phyloP scores from a whole-genome alignment of 495 filamentous ascomycete genomes.

The Daldinia caldariorum region DNA sequence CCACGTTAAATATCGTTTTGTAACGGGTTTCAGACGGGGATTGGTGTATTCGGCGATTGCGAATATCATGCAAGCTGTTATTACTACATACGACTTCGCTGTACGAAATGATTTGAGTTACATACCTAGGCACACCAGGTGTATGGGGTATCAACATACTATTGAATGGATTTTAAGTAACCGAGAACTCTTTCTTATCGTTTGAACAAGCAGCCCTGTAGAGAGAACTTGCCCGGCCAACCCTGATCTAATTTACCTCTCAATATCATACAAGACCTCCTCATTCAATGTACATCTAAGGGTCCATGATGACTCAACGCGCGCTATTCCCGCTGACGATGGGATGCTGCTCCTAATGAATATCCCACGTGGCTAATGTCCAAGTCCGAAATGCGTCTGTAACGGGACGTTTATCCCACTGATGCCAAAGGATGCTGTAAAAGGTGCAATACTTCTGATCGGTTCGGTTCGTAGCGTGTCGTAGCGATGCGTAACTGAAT shows the following conservation, averaged over 20 bases:
- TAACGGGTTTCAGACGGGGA: neutral
- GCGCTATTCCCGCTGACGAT: neutral
- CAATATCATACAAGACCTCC: slow-evolving; percentile 25
- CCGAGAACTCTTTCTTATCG: slow-evolving; percentile 3
- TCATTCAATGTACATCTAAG: slow-evolving; percentile 14
- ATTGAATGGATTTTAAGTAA: neutral
- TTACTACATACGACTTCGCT: slow-evolving; percentile 9
- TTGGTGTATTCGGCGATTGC: neutral
- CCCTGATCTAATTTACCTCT: slow-evolving; percentile 11
- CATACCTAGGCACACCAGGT: neutral
- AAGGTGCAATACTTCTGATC: slow-evolving; percentile 2
- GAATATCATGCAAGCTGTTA: slow-evolving; percentile 12
- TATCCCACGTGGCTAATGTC: neutral
- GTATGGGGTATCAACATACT: slow-evolving; percentile 26
- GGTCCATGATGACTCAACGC: slow-evolving; percentile 4
- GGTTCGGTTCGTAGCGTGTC: slow-evolving; percentile 7
- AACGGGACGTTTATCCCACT: slow-evolving; percentile 1
- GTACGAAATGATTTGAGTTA: neutral
- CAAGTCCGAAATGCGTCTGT: neutral
- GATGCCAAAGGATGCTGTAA: neutral
- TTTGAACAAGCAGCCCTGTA: slow-evolving; percentile 7
- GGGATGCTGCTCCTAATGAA: neutral
- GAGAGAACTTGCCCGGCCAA: slow-evolving; percentile 3
- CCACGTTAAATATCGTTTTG: neutral
- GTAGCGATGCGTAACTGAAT: slow-evolving; percentile 20